phyloP scores from a whole-genome alignment of 2,329 filamentous ascomycete species.

The Paraconiothyrium sp. region DNA sequence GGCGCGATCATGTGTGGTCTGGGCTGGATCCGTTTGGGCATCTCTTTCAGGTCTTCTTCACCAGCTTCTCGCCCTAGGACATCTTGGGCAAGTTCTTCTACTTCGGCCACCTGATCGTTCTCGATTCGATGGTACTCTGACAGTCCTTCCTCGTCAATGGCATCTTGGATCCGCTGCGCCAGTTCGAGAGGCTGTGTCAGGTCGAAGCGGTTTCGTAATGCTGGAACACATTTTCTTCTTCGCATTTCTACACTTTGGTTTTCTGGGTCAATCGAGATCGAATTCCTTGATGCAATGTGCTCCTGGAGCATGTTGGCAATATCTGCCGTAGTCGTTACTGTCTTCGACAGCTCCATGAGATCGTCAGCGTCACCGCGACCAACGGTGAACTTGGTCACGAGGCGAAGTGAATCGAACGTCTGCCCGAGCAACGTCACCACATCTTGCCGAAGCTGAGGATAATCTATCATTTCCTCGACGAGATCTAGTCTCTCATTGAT shows the following conservation, averaged over 20 bases:
- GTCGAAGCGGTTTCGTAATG: constrained; percentile 67
- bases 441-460: constrained; percentile 74
- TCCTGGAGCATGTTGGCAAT: constrained; percentile 59
- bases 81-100: constrained; percentile 77
- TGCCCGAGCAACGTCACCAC: constrained; percentile 74
- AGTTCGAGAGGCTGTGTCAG: constrained; percentile 74
- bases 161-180: constrained; percentile 73
- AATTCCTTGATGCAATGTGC: constrained; percentile 32
- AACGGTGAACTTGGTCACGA: constrained; percentile 93
- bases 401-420: constrained; percentile 85
- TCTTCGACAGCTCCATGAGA: constrained; percentile 81
- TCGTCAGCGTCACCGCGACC: constrained; percentile 94
- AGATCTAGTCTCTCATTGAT: constrained; percentile 85
- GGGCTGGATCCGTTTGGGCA: constrained; percentile 50
- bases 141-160: constrained; percentile 95
- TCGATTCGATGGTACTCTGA: constrained; percentile 80
- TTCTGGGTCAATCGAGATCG: constrained; percentile 21
- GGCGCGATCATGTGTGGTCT: constrained; percentile 43
- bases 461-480: constrained; percentile 76
- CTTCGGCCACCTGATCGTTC: constrained; percentile 74
- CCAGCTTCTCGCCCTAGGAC: constrained; percentile 73
- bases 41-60: constrained; percentile 59
- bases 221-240: constrained; percentile 43
- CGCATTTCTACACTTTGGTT: constrained; percentile 21
- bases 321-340: constrained; percentile 77